Percentiles rank a stretch among this genome's conserved stretches.
These are phyloP conservation scores for Letharia lupina DNA, from an alignment of 495 filamentous ascomycete genomes.

Conservation along the genomic window DNA sequence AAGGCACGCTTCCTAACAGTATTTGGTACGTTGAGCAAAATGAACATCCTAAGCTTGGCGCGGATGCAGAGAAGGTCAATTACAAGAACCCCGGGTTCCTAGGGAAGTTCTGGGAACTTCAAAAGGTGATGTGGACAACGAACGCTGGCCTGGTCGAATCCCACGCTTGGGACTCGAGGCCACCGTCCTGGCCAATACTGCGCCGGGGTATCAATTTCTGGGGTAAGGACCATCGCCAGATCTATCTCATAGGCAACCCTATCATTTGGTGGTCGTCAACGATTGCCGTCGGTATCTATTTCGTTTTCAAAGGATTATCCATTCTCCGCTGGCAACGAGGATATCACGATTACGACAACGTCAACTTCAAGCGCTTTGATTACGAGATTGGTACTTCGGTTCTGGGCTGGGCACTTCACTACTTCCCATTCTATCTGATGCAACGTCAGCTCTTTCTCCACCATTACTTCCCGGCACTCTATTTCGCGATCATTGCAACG, in stretches of 20 bases:
- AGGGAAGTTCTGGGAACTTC: constrained; percentile 98
- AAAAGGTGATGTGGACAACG: constrained; percentile 98
- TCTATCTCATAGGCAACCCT: constrained; percentile 94
- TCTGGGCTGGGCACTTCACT: constrained; percentile 91
- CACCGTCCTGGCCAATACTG: constrained; percentile 86
- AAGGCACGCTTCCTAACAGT: constrained; percentile 88
- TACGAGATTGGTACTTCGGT: constrained; percentile 89
- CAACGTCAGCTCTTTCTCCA: constrained; percentile 95
- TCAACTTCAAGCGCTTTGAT: constrained; percentile 89
- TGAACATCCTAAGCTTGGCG: constrained; percentile 64
- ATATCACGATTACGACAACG: constrained; percentile 72
- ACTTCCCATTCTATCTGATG: constrained; percentile 98
- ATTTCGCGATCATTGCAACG: constrained; percentile 83
- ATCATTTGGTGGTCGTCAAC: constrained; percentile 91
- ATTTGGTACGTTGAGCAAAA: constrained; percentile 95
- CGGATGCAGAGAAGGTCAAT: constrained; percentile 81
- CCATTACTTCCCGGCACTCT: constrained; percentile 92
- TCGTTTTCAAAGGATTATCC: constrained; percentile 76
- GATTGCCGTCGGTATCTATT: constrained; percentile 67
- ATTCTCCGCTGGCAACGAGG: constrained; percentile 90
- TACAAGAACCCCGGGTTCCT: constrained; percentile 93
- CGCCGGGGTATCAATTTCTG: constrained; percentile 98
- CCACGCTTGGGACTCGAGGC: constrained; percentile 95
- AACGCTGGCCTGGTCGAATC: constrained; percentile 95
- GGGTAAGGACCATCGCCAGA: constrained; percentile 87